A percentile compares a stretch with the other conserved stretches of the same genome.
These are phyloP conservation scores for Puccinia triticina DNA, from an alignment of 1,284 basidiomycete genomes.

Conservation along the genomic window DNA sequence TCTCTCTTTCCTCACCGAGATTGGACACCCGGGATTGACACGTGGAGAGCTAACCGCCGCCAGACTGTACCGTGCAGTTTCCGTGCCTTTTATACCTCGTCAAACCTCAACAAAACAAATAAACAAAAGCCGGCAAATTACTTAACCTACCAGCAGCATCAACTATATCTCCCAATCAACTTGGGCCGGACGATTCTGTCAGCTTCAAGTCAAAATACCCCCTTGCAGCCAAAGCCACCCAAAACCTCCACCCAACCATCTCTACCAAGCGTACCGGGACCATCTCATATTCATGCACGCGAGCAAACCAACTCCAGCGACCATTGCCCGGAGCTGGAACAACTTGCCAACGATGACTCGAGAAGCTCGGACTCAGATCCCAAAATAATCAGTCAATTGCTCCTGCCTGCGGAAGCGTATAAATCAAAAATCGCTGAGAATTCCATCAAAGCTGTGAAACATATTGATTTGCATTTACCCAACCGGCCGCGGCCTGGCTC, in stretches of 20 bases:
- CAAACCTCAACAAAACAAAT: background rate
- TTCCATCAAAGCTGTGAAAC: too few relatives aligned
- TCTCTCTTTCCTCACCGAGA: too few relatives aligned
- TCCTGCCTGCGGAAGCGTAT: background rate
- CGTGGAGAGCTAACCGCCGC: too few relatives aligned
- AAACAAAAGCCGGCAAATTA: background rate
- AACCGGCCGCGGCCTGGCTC: background rate
- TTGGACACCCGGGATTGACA: too few relatives aligned
- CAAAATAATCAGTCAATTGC: background rate
- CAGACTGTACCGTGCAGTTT: too few relatives aligned
- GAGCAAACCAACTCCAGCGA: background rate
- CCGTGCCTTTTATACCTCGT: too few relatives aligned
- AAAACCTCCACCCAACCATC: background rate
- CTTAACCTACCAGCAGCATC: conserved; percentile 16
- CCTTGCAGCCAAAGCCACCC: background rate
- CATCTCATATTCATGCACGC: background rate
- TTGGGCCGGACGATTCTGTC: background rate
- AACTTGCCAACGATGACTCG: background rate
- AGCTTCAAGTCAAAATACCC: background rate
- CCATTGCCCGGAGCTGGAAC: background rate
- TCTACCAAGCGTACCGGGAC: background rate
- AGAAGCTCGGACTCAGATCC: background rate
- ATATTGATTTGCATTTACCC: background rate
- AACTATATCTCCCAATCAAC: background rate
- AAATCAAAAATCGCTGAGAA: background rate